Evolutionary conservation across 169 alveolate genomes (phyloP), one percentile per base, ranked within the genome.

Genomic region (Eimeria zaria): DNA sequence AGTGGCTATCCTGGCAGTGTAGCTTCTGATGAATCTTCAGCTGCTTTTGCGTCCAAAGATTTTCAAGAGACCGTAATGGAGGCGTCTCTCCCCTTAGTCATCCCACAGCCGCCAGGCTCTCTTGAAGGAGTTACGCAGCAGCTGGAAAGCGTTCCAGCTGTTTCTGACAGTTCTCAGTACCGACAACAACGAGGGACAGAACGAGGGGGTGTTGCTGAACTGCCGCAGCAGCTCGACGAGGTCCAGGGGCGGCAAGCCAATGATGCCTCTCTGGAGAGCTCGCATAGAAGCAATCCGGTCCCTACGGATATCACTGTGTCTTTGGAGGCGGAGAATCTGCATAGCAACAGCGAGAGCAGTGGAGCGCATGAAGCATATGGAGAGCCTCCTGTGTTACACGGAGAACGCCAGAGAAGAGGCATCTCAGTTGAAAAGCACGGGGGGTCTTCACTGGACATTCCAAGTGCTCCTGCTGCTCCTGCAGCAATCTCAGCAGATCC

Each of bases 1-100:
- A 48, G 41, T 62, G n/a, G 67, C 14, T 20, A 62, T 39, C 64
- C 78, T 24, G 94, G 24, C 44, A 53, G 44, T 44, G 33, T 67
- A 58, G 83, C 94, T 36, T 55, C 94, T 62, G 83, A 39, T 11
- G 78, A 8, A 22, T 27, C 92, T 85, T 41, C 44, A 4, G 80
- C 58, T 53, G 76, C 46, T 0, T 7, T 22, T 14, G 81, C n/a
- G 11, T 4, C 64, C 20, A 39, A 51, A 11, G 94, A 58, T 39
- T 27, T 58, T 53, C 62, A 46, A 46, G 69, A 14, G 14, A 46
- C 83, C 14, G 55, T 12, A 12, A 14, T 39, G 33, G 83, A 73
- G 83, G 55, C 55, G 36, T 73, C 83, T 20, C 83, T 39, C 33
- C 83, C 55, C 9, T 18, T 22, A 16, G 22, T 39, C 46, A n/a